A percentile compares a stretch with the other conserved stretches of the same genome.
These are phyloP conservation scores for Solanum ossicruentum DNA, from an alignment of 257 asterid genomes.

Conservation along the genomic window DNA sequence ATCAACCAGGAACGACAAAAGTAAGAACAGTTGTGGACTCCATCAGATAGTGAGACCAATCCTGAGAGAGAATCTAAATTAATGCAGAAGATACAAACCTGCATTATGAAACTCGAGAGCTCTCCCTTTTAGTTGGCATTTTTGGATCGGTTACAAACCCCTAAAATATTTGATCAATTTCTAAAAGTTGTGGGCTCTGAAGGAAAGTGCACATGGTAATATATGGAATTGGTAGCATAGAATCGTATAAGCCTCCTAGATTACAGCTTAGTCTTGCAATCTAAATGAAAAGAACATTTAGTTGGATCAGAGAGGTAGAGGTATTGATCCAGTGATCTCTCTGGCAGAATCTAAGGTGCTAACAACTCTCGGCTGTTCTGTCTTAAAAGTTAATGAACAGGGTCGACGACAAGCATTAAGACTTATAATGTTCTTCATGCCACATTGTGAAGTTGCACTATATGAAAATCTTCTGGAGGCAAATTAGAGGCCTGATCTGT, in stretches of 20 bases:
- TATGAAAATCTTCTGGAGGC: conserved; percentile 61
- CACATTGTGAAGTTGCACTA: conserved; percentile 68
- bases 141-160: conserved; percentile 29
- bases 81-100: conserved; percentile 47
- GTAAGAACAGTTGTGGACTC: conserved; percentile 48
- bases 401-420: conserved; percentile 41
- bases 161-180: conserved; percentile 27
- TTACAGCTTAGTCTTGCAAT: too few relatives aligned
- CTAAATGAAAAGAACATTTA: too few relatives aligned
- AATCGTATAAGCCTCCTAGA: conserved; percentile 2
- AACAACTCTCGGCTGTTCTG: conserved; percentile 57
- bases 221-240: conserved; percentile 11
- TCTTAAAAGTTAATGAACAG: conserved; percentile 63
- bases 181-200: conserved; percentile 37
- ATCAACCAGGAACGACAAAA: conserved; percentile 11
- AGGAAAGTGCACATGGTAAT: conserved; percentile 58
- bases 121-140: conserved; percentile 35
- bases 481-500: conserved; percentile 40
- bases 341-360: conserved; percentile 53
- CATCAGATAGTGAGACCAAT: conserved; percentile 30
- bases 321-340: conserved; percentile 75
- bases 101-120: conserved; percentile 31
- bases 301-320: too few relatives aligned
- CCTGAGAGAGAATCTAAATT: conserved; percentile 44
- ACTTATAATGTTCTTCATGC: conserved; percentile 87